Conservation (phyloP, 1,139 yeast genomes). For the Lodderomyces orthopsilosis region DNA sequence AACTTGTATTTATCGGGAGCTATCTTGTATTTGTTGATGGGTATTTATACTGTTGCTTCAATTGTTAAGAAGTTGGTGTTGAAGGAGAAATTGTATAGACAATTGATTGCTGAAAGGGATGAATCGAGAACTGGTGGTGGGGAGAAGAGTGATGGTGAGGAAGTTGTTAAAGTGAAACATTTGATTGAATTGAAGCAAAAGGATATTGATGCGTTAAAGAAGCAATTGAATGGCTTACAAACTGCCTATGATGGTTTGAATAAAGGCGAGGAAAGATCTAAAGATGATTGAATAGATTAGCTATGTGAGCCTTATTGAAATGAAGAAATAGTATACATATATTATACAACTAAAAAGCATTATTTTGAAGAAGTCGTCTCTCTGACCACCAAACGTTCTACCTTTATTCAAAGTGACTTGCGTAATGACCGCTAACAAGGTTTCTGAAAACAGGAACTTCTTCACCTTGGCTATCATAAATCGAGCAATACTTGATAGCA, state of each 20-base stretch:
- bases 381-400: no score
- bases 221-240: conserved; percentile 55
- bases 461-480: conserved; percentile 17
- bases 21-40: conserved; percentile 56
- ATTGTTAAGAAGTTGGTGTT: conserved; percentile 56
- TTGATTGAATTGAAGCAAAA: conserved; percentile 44
- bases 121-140: conserved; percentile 10
- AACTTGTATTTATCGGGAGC: conserved; percentile 72
- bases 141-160: conserved; percentile 21
- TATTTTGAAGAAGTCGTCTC: no score
- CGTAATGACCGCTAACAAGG: conserved; percentile 37
- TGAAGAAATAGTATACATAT: no score
- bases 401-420: conserved; percentile 21
- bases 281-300: conserved; percentile 8
- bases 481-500: conserved; percentile 22
- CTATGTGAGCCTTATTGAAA: no score
- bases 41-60: conserved; percentile 56
- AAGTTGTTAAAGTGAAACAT: conserved; percentile 37
- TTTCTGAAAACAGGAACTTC: conserved; percentile 33
- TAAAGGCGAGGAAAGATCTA: conserved; percentile 11
- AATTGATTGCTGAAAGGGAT: conserved; percentile 16
- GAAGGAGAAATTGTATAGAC: conserved; percentile 48
- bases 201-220: conserved; percentile 50
- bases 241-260: conserved; percentile 48
- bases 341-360: neutral